Base-by-base conservation (phyloP, 192 early-diverging fungal genomes). In the Allomyces arbusculus region DNA sequence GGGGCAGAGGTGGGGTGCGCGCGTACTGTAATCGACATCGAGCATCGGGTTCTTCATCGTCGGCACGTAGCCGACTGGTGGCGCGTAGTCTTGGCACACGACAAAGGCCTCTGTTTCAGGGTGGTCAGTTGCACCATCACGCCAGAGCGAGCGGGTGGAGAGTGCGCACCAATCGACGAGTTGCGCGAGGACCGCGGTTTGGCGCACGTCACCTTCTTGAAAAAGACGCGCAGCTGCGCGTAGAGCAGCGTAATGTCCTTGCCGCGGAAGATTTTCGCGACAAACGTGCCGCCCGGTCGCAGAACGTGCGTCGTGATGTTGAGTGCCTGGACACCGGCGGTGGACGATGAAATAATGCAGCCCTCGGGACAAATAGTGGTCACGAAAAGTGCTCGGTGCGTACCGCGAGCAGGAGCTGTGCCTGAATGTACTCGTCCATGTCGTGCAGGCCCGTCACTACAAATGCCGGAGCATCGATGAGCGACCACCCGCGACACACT, bases 351-450 rank as follows among this genome's bases (percentile, higher is more conserved):
- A 23, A 7, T 40, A 7, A 3, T 3, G 33, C 33, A 0, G 33
- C n/a, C n/a, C n/a, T 8, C 7, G 8, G 0, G 33, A 8, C 33
- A 40, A 2, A 40, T 64, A 62, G 22, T 25, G 20, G 10, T 25
- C 23, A 20, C 26, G 23, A 68, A 23, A 3, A 61, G 11, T n/a
- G 16, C 9, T 16, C 61, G 26, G 12, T 62, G 24, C 10, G 25
- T 66, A 79, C 80, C 1, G 94, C 92, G 61, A 99, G 77, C 61
- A 97, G 76, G 11, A 99, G 81, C 73, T 99, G 94, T 10, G 94
- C 92, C 69, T 99, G 96, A 69, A 97, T 91, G 72, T 94, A 99
- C 76, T 99, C 96, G 78, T 99, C 96, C 82, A 97, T 91, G 69
- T 97, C 96, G 73, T 97, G 94, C 40, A 95, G 79, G 23, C 95